Percentiles rank a stretch among this genome's conserved stretches.
Evolutionary conservation across 73 alveolate species (phyloP).

Genomic region (Paramecium biaurelia): DNA sequence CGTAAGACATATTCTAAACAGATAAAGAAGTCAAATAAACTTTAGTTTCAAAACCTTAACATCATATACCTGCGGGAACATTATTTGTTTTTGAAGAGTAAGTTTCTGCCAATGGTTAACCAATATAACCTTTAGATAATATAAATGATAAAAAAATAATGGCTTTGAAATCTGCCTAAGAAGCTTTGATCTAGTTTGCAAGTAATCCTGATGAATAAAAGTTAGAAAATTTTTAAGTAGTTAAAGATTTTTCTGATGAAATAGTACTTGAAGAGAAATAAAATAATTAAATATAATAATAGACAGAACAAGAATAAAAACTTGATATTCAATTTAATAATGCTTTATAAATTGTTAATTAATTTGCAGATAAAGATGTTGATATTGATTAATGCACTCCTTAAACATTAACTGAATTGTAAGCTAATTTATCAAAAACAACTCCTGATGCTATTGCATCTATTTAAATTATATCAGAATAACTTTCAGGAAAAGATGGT

Average conservation of each 20-base stretch:
- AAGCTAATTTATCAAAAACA: neutral
- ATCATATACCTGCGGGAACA: neutral
- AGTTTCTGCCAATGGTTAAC: neutral
- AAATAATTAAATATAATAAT: neutral
- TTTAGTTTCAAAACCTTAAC: neutral
- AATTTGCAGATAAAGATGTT: neutral
- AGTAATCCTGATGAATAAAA: neutral
- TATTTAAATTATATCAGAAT: neutral
- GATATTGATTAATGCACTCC: neutral
- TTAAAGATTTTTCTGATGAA: neutral
- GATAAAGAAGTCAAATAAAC: neutral
- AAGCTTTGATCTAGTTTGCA: neutral
- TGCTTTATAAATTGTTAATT: neutral
- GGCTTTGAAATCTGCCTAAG: neutral
- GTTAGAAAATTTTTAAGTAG: neutral
- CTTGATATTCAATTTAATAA: neutral
- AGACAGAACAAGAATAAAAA: neutral
- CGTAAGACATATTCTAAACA: neutral
- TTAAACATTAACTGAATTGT: neutral
- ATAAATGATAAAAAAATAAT: neutral
- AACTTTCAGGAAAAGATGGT: neutral
- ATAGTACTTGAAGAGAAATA: neutral
- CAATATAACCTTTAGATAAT: neutral
- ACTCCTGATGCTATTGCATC: neutral
- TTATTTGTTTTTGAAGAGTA: neutral